Evolutionary conservation across 495 filamentous ascomycete species (phyloP).

Genomic region (Mycothermus thermophilus): DNA sequence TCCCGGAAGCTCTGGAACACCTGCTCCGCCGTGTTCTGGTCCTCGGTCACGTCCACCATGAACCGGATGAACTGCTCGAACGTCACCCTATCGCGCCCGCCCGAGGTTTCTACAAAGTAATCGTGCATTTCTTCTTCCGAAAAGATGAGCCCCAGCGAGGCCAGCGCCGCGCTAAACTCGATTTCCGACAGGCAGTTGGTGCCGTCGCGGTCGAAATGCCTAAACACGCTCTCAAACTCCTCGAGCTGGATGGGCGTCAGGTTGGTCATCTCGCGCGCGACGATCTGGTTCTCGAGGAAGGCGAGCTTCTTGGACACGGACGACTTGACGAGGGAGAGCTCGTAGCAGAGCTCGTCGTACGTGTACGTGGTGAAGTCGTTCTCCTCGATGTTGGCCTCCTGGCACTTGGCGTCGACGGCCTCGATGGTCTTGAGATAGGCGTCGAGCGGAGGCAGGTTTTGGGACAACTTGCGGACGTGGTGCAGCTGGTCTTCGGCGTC

Average conservation of each 20-base stretch:
- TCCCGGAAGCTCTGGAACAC: conserved; percentile 94
- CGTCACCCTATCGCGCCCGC: conserved; percentile 58
- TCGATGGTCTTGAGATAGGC: conserved; percentile 74
- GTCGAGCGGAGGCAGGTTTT: conserved; percentile 74
- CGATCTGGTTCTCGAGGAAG: conserved; percentile 92
- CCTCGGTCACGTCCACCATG: conserved; percentile 97
- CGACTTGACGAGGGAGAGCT: conserved; percentile 76
- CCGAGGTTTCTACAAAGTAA: conserved; percentile 71
- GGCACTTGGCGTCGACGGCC: conserved; percentile 71
- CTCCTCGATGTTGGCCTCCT: conserved; percentile 95
- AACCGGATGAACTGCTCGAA: conserved; percentile 99
- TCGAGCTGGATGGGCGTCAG: conserved; percentile 94
- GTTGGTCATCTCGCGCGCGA: conserved; percentile 97
- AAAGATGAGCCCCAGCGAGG: conserved; percentile 84
- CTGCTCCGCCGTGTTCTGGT: conserved; percentile 95
- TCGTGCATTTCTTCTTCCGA: conserved; percentile 94
- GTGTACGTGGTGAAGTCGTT: conserved; percentile 98
- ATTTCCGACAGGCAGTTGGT: conserved; percentile 84
- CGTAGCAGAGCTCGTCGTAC: conserved; percentile 89
- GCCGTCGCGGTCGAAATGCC: conserved; percentile 91
- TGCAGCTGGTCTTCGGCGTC: conserved; percentile 86
- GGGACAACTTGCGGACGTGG: conserved; percentile 67
- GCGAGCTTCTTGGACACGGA: conserved; percentile 89
- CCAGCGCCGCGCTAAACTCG: conserved; percentile 88
- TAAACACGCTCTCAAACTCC: conserved; percentile 94